These are phyloP conservation scores for Naganishia sp. DNA, from an alignment of 1,284 basidiomycete species.

Conservation along the genomic window DNA sequence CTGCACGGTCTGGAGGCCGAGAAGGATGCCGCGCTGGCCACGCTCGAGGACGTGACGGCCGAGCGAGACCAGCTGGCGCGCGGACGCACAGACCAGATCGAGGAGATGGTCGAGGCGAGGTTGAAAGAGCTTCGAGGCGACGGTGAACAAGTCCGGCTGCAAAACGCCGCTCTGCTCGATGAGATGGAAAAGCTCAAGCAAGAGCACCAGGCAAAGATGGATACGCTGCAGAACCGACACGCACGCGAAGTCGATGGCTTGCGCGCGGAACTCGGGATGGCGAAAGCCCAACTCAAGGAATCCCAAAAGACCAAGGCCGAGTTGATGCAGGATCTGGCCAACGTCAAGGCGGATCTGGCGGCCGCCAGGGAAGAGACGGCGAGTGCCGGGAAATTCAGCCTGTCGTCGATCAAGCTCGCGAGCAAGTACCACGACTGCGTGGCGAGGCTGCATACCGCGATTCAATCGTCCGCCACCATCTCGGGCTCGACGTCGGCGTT, in stretches of 20 bases:
- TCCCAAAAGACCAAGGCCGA: conserved; percentile 48
- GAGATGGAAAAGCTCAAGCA: conserved; percentile 47
- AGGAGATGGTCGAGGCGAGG: conserved; percentile 79
- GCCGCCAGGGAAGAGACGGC: conserved; percentile 42
- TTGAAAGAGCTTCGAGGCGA: conserved; percentile 88
- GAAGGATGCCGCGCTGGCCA: conserved; percentile 56
- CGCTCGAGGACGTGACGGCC: conserved; percentile 65
- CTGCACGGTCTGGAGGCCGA: conserved; percentile 57
- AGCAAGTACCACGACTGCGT: conserved; percentile 50
- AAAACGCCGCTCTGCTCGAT: conserved; percentile 72
- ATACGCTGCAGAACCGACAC: conserved; percentile 48
- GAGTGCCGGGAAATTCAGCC: conserved; percentile 43
- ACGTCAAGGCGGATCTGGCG: conserved; percentile 44
- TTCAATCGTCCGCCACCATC: conserved; percentile 50
- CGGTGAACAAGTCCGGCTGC: conserved; percentile 81
- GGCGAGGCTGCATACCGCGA: conserved; percentile 43
- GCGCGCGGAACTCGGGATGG: conserved; percentile 52
- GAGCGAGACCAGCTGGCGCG: conserved; percentile 75
- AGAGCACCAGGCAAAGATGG: conserved; percentile 62
- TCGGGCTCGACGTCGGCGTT: conserved; percentile 43
- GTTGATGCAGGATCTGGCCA: conserved; percentile 45
- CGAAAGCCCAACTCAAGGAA: conserved; percentile 51
- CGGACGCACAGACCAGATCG: conserved; percentile 75
- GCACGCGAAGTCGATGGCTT: conserved; percentile 51
- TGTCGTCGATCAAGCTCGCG: conserved; percentile 48